Evolutionary conservation across 2,329 filamentous ascomycete species (phyloP), one percentile per base, ranked within the genome.

Genomic region (Setomelanomma holmii): DNA sequence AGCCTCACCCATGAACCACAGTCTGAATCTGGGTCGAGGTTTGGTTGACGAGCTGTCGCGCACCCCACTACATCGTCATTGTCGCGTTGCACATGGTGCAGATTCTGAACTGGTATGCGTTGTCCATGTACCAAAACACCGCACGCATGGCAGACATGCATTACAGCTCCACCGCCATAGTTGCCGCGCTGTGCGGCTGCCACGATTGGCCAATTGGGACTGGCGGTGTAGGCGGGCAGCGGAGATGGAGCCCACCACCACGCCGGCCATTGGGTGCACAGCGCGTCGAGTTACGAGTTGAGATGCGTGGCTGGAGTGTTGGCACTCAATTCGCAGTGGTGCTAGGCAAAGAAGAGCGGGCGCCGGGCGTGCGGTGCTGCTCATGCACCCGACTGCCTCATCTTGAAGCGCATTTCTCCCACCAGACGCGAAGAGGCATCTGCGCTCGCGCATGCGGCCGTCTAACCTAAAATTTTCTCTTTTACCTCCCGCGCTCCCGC

Each of bases 221-320:
- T 70, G 59, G 68, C 62, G 64, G 65, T 67, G 67, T 63, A 63
- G 60, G 38, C 36, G 23, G 20, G 40, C 20, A 36, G 33, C 27
- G 35, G 46, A 54, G 48, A 42, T 33, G 35, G 24, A 48, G 48
- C 43, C 56, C 54, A 57, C 57, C 34, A 33, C 16, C 24, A 16
- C 17, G 38, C 50, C 40, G 35, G 41, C 53, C 53, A 56, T 61
- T 57, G 56, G n/a, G 59, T 51, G 49, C 48, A 51, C 40, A 11
- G 33, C 46, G 36, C n/a, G 21, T 47, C 20, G 14, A 23, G 16
- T 51, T 42, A 46, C 49, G 49, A 47, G 36, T 34, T 47, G 36
- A 53, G 49, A 38, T 51, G 45, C 55, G 50, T 58, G 53, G 55
- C 49, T 50, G 56, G 48, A 55, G 45, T 41, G 45, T 34, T 47